Percentiles rank a stretch among this genome's conserved stretches.
These are phyloP conservation scores for Pyrrhoderma lamaoense DNA, from an alignment of 1,284 basidiomycete species.

Conservation along the genomic window DNA sequence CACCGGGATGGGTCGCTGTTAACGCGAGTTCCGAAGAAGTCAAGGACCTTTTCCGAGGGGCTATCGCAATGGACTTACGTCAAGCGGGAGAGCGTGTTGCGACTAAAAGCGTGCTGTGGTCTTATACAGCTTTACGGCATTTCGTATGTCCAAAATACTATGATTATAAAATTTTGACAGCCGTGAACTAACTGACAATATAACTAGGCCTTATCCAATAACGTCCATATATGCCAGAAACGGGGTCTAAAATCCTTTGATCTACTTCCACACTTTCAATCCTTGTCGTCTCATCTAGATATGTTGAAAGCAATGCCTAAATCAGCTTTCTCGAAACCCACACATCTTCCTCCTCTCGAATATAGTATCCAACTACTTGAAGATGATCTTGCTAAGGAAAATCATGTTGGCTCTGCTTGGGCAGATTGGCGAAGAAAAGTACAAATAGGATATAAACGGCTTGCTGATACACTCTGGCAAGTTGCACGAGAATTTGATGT, in stretches of 20 bases:
- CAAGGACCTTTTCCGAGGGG: slow-evolving; percentile 61
- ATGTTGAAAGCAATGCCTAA: slow-evolving; percentile 47
- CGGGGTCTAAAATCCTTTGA: slow-evolving; percentile 57
- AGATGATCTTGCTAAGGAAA: slow-evolving; percentile 50
- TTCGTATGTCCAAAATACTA: slow-evolving; percentile 50
- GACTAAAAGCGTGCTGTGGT: slow-evolving; percentile 69
- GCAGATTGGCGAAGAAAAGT: slow-evolving; percentile 52
- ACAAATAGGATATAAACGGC: slow-evolving; percentile 52
- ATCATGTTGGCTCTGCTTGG: slow-evolving; percentile 36
- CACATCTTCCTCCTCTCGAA: slow-evolving; percentile 48
- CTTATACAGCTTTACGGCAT: slow-evolving; percentile 63
- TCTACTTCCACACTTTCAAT: slow-evolving; percentile 50
- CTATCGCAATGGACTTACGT: slow-evolving; percentile 63
- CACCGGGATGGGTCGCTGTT: slow-evolving; percentile 57
- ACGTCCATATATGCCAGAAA: slow-evolving; percentile 51
- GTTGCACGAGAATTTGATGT: slow-evolving; percentile 63
- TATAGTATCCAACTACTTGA: slow-evolving; percentile 53
- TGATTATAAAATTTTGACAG: no score
- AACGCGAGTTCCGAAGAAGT: slow-evolving; percentile 60
- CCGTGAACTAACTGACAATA: not conserved
- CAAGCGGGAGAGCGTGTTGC: slow-evolving; percentile 67
- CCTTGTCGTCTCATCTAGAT: slow-evolving; percentile 52
- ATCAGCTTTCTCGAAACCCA: slow-evolving; percentile 52
- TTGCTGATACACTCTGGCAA: slow-evolving; percentile 54
- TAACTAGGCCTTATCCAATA: slow-evolving; percentile 55